Evolutionary conservation across 805 yeast genomes (phyloP).

Genomic region (Tetrapisispora iriomotensis): DNA sequence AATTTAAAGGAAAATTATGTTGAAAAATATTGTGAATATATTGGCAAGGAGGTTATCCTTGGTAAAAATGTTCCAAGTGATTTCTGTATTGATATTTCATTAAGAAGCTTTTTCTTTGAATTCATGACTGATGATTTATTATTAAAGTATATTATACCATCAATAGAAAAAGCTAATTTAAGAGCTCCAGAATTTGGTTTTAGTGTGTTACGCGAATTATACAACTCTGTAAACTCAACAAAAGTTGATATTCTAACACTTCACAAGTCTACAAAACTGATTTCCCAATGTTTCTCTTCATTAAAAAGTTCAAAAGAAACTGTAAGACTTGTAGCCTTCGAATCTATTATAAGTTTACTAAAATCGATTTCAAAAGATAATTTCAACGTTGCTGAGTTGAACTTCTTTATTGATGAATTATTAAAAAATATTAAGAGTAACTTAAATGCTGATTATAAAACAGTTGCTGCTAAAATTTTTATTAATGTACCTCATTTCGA

Average conservation of each 20-base stretch:
- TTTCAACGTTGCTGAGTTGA: slow-evolving; percentile 23
- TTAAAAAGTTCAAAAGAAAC: slow-evolving; percentile 62
- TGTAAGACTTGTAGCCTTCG: slow-evolving; percentile 44
- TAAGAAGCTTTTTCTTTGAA: slow-evolving; percentile 36
- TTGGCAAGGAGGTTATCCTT: slow-evolving; percentile 36
- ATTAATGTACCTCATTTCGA: slow-evolving; percentile 21
- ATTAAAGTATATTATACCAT: slow-evolving; percentile 39
- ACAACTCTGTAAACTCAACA: slow-evolving; percentile 18
- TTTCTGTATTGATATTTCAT: slow-evolving; percentile 34
- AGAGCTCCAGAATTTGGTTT: slow-evolving; percentile 71
- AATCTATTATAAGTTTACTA: slow-evolving; percentile 26
- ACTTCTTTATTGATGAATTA: slow-evolving; percentile 41
- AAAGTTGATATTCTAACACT: slow-evolving; percentile 35
- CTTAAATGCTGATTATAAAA: slow-evolving; percentile 57
- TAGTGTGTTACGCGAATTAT: slow-evolving; percentile 43
- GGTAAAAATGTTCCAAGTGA: slow-evolving; percentile 36
- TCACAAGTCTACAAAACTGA: slow-evolving; percentile 38
- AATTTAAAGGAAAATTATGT: slow-evolving; percentile 14
- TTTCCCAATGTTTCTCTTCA: slow-evolving; percentile 42
- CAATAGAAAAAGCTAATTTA: slow-evolving; percentile 61
- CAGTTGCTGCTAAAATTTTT: slow-evolving; percentile 39
- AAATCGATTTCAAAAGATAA: slow-evolving; percentile 12
- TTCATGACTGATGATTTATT: slow-evolving; percentile 35
- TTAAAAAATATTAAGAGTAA: slow-evolving; percentile 49
- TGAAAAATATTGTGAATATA: slow-evolving; percentile 17